Evolutionary conservation across 768 basidiomycete species (phyloP), one percentile per base, ranked within the genome.

Genomic region (Trametes coccinea): DNA sequence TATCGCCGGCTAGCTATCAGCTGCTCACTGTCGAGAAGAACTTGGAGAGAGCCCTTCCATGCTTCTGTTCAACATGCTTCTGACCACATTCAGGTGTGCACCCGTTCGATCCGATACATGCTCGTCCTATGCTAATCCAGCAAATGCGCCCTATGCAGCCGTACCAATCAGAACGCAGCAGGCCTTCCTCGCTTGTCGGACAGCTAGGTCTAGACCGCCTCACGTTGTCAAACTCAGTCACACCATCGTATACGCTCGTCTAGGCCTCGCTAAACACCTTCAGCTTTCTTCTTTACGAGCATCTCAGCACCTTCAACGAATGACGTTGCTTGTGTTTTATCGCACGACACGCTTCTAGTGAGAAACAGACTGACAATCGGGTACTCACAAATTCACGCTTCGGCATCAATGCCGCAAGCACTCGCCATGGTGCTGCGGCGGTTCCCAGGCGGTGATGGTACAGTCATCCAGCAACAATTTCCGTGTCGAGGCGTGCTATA

Each of bases 301-400:
- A 30, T 37, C 46, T 29, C 17, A 49, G 39, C 37, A 33, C 13
- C 16, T 31, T n/a, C 34, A 14, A 34, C 10, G 10, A 6, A 29
- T 39, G 41, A 34, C 57, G 49, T 13, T 9, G 43, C 29, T 44
- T 43, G 17, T 29, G 34, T 34, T 29, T 7, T 22, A 44, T 56
- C 54, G 60, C 54, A 45, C 54, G 61, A 33, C 34, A n/a, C 5
- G 50, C 49, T 56, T 57, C 61, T 62, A 56, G 55, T 50, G 61
- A 30, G 44, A 61, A 48, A 13, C 50, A 46, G 30, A 30, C 10
- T 56, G 61, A 62, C 37, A 27, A 45, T 16, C 22, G 16, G 37
- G 27, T n/a, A 50, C 22, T 27, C 41, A 31, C 41, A 34, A 27
- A 39, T 37, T 56, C 34, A 14, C 22, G 46, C 34, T 22, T 27